A percentile compares a stretch with the other conserved stretches of the same genome.
These are phyloP conservation scores for Eutrema japonicum DNA, from an alignment of 345 rosid genomes.

Conservation along the genomic window DNA sequence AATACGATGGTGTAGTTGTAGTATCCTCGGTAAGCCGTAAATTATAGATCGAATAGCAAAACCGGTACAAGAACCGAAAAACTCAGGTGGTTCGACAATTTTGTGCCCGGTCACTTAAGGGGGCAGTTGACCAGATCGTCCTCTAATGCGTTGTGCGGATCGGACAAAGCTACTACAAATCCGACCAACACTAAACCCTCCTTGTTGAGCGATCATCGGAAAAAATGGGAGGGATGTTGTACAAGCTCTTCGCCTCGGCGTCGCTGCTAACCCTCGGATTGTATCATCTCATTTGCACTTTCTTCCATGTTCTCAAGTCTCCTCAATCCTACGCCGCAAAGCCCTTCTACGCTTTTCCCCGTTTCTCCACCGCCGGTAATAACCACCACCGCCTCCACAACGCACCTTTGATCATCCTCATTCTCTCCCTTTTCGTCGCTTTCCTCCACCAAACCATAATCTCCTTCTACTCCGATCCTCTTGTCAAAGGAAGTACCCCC, in stretches of 20 bases:
- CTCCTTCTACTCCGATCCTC: slow-evolving; percentile 81
- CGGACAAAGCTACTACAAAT: slow-evolving; percentile 12
- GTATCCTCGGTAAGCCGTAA: not conserved
- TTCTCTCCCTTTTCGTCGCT: slow-evolving; percentile 66
- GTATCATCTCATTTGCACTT: slow-evolving; percentile 72
- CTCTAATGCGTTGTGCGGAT: not conserved
- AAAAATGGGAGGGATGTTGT: slow-evolving; percentile 62
- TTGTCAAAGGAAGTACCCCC: slow-evolving; percentile 79
- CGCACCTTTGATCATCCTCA: slow-evolving; percentile 62
- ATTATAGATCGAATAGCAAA: not conserved
- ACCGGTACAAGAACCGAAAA: slow-evolving; percentile 4
- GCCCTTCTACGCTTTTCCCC: slow-evolving; percentile 67
- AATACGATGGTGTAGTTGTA: not conserved
- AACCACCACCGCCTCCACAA: slow-evolving; percentile 50
- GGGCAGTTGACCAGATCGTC: slow-evolving; percentile 39
- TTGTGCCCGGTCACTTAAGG: not conserved
- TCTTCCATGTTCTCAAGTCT: slow-evolving; percentile 64
- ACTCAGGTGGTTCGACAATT: not conserved
- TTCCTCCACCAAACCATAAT: slow-evolving; percentile 65
- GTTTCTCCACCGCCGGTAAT: slow-evolving; percentile 39
- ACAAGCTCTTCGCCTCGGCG: slow-evolving; percentile 67
- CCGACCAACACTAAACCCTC: slow-evolving; percentile 26
- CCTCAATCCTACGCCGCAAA: slow-evolving; percentile 80
- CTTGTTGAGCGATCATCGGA: not conserved
- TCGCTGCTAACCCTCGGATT: slow-evolving; percentile 68